Base-by-base conservation (phyloP, 805 yeast species). In the Starmera caribaea region DNA sequence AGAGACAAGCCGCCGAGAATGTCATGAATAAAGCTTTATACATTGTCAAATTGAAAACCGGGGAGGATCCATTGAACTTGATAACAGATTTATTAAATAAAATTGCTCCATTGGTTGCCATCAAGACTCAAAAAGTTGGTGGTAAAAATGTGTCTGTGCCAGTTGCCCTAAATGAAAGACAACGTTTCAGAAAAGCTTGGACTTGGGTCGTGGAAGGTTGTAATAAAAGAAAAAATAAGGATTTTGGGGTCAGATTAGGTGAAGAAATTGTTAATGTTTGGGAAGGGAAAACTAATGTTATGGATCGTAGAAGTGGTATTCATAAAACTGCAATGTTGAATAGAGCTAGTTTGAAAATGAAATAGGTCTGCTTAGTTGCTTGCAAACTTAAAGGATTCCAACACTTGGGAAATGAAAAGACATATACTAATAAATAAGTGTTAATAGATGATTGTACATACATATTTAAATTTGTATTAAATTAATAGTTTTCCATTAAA, bases 191-290 rank as follows among this genome's bases (percentile, higher is more conserved):
- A 61, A 76, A 75, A 53, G 96, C 97, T 3, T 84, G 94, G 69
- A 62, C 69, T 47, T 92, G 97, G 97, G 81, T 92, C 37, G 61
- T 88, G 40, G 96, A 86, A 44, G 87, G 94, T 16, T 75, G 94
- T 32, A 73, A 77, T 43, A 79, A 82, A 53, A 79, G 95, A 59
- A 79, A 78, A 36, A 79, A 89, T 14, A 75, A 78, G 42, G 92
- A 84, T 53, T 83, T 83, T 53, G 68, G 94, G 2, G 97, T 92
- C 32, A 75, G 97, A 54, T 69, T 92, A 35, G 88, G 89, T 31
- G 97, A 92, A 63, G 97, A 92, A 62, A 74, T 92, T 43, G 57
- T 86, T 31, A 68, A 81, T 38, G 92, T 92, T 27, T 69, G 68
- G 51, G 76, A 74, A 50, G 96, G 96, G 38, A 79, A 76, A 53